Conservation (phyloP, 163 green algal species). For the Coccomyxa subellipsoidea region DNA sequence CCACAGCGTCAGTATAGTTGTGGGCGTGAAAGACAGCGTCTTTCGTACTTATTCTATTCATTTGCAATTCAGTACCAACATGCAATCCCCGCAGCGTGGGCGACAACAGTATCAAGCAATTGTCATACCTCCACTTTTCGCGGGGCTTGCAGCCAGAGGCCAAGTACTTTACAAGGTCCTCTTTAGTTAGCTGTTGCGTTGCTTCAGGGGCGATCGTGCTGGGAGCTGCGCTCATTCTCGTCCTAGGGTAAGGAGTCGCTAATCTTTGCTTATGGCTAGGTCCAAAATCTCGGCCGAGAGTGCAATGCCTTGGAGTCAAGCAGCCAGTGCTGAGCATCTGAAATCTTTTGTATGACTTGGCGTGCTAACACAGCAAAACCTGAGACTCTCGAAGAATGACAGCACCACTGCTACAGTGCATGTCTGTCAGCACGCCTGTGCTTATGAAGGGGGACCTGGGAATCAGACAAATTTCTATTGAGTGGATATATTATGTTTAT, state of each 20-base stretch:
- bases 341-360: background rate
- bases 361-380: background rate
- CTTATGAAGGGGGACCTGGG: too few species aligned
- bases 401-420: background rate
- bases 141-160: conserved; percentile 77
- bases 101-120: background rate
- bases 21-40: too few species aligned
- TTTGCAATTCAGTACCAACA: too few species aligned
- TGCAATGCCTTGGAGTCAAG: background rate
- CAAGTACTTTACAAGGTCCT: conserved; percentile 80
- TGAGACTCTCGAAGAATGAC: background rate
- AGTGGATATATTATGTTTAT: too few species aligned
- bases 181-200: conserved; percentile 43
- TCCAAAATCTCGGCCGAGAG: background rate
- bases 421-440: background rate
- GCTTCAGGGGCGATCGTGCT: background rate
- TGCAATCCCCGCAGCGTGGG: too few species aligned
- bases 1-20: too few species aligned
- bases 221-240: background rate
- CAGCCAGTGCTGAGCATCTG: background rate
- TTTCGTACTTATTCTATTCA: too few species aligned
- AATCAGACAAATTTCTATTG: too few species aligned
- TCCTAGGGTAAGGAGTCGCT: background rate
- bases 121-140: conserved; percentile 66
- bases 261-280: background rate